A percentile compares a stretch with the other conserved stretches of the same genome.
Evolutionary conservation across 345 rosid species (phyloP).

Genomic region (Citropsis articulata): DNA sequence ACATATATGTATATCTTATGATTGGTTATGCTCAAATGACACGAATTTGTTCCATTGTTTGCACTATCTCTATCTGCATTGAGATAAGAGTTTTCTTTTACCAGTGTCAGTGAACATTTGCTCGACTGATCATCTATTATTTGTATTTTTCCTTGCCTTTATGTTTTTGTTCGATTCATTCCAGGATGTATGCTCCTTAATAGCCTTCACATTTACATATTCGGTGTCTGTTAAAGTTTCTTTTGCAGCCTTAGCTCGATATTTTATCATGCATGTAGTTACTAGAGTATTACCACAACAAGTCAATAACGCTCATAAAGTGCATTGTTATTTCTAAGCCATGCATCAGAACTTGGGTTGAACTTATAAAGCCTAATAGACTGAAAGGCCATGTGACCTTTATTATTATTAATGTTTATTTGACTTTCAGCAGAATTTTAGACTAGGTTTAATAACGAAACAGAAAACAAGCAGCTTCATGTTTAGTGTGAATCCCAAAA

Average conservation of each 20-base stretch:
- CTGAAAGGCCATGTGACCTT: background rate
- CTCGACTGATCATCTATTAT: background rate
- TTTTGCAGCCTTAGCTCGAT: background rate
- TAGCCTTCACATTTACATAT: background rate
- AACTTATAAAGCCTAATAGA: no score
- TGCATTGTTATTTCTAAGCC: no score
- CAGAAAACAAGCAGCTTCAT: no score
- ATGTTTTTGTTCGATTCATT: background rate
- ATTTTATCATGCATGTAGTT: no score
- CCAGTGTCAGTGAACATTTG: background rate
- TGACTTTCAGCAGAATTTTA: no score
- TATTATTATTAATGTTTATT: no score
- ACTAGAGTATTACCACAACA: no score
- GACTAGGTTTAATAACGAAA: no score
- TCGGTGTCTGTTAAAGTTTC: background rate
- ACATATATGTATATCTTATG: background rate
- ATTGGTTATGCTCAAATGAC: background rate
- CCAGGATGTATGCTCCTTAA: background rate
- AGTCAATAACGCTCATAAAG: no score
- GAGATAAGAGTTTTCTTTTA: background rate
- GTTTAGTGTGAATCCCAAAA: no score
- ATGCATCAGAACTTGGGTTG: background rate
- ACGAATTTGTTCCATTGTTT: slow-evolving; percentile 1
- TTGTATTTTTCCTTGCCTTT: background rate
- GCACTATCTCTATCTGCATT: background rate